phyloP scores from a whole-genome alignment of 108 stramenopile species.

The Pelagomonas calceolata region DNA sequence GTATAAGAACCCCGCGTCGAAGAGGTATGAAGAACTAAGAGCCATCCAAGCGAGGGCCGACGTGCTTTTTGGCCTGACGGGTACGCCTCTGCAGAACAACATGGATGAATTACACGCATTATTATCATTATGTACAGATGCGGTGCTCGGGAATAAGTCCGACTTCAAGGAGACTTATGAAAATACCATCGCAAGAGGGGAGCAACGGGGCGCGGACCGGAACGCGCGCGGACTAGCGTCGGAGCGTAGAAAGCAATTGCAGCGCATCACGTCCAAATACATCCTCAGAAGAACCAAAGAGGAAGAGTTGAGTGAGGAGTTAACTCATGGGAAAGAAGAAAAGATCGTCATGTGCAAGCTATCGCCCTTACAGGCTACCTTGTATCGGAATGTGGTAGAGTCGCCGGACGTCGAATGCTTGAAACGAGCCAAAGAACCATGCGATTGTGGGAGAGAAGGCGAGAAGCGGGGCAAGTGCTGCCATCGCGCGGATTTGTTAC shows the following conservation, averaged over 20 bases:
- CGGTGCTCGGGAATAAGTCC: constrained; percentile 83
- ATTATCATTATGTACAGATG: constrained; percentile 76
- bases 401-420: constrained; percentile 26
- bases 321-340: constrained; percentile 23
- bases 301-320: constrained; percentile 1
- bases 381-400: constrained; percentile 18
- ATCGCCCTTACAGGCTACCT: constrained; percentile 13
- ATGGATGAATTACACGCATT: constrained; percentile 87
- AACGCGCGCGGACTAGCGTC: too few relatives aligned
- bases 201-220: too few relatives aligned
- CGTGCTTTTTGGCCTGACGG: constrained; percentile 43
- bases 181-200: too few relatives aligned
- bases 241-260: constrained; percentile 5
- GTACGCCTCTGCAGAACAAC: constrained; percentile 93
- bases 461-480: not conserved
- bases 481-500: not conserved
- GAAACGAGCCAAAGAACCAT: not conserved
- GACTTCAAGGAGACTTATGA: too few relatives aligned
- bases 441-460: not conserved
- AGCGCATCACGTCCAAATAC: constrained; percentile 8
- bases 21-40: constrained; percentile 36
- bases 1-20: constrained; percentile 93
- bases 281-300: constrained; percentile 21
- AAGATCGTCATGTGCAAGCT: constrained; percentile 30
- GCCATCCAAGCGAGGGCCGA: too few relatives aligned